Evolutionary conservation across 768 basidiomycete species (phyloP), one percentile per base, ranked within the genome.

Genomic region (Tylopilus sp.): DNA sequence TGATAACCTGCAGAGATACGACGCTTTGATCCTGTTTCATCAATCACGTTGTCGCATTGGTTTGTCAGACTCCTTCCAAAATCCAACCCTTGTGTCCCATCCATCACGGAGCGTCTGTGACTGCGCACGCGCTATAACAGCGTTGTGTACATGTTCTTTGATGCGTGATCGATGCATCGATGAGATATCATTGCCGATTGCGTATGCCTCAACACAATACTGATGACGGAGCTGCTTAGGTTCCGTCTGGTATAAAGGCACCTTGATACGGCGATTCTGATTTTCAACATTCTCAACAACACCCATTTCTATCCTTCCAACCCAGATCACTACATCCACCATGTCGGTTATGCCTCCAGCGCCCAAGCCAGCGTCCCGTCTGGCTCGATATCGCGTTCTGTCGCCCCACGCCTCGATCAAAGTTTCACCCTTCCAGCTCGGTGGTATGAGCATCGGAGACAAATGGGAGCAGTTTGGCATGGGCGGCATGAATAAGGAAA

Each of bases 371-470:
- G n/a, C 45, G 1, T 66, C 63, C 0, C 61, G 57, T 14, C 61
- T 74, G 22, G 71, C 69, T 17, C 63, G 63, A 16, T 72, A 75
- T 45, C 70, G 73, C 4, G 52, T 58, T 10, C 59, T 77, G 16
- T 72, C 72, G 0, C 68, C 75, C 3, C 53, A 54, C 36, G 72
- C 74, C 28, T 70, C 72, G 2, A 66, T 77, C 2, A 71, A 72
- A 47, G 76, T 77, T 14, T 79, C 77, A 0, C 76, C 75, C 2
- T 56, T 78, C 6, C 67, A 68, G 38, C 68, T 79, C 4, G 78
- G 78, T n/a, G 78, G 66, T 3, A 71, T 72, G 72, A 75, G 67
- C 57, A 74, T 78, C 45, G 76, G 76, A 7, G 72, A 76, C 49
- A 64, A 71, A 24, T 74, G 75, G 75, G 54, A 57, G 0, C 5